These are phyloP conservation scores for Rhizophlyctis rosea DNA, from an alignment of 192 early-diverging fungal genomes.

Conservation along the genomic window DNA sequence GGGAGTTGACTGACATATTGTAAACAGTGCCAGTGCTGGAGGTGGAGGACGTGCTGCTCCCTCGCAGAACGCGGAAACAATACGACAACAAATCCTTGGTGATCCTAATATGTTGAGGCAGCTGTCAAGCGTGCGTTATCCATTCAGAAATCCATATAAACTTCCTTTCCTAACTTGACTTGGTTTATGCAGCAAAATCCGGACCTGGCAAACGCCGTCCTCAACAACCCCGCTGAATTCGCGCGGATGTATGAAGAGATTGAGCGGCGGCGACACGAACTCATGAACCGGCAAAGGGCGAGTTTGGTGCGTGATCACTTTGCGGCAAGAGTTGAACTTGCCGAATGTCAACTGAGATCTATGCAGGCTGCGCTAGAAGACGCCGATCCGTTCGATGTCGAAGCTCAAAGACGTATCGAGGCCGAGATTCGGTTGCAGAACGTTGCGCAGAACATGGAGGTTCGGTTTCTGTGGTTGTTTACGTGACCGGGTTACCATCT, in stretches of 20 bases:
- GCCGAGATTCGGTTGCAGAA: constrained; percentile 84
- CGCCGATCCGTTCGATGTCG: constrained; percentile 86
- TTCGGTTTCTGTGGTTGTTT: constrained; percentile 8
- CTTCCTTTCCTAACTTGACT: background rate
- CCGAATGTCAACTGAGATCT: background rate
- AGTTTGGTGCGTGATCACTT: constrained; percentile 37
- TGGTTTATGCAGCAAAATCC: constrained; percentile 49
- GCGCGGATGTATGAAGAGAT: constrained; percentile 56
- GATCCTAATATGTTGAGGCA: constrained; percentile 57
- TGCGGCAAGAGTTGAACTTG: background rate
- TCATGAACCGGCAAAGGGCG: constrained; percentile 46
- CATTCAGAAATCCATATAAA: background rate
- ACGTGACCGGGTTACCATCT: background rate
- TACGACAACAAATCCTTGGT: constrained; percentile 62
- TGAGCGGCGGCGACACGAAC: constrained; percentile 52
- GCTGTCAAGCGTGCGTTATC: constrained; percentile 50
- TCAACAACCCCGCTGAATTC: constrained; percentile 67
- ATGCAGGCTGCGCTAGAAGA: constrained; percentile 51
- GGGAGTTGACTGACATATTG: constrained; percentile 4
- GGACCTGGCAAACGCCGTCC: constrained; percentile 58
- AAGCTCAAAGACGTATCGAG: constrained; percentile 88
- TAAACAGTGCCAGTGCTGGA: constrained; percentile 1
- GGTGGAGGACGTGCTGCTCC: background rate
- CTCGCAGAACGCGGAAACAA: constrained; percentile 42
- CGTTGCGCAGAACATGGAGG: constrained; percentile 75